Evolutionary conservation across 345 rosid species (phyloP).

Genomic region (Acer negundo): DNA sequence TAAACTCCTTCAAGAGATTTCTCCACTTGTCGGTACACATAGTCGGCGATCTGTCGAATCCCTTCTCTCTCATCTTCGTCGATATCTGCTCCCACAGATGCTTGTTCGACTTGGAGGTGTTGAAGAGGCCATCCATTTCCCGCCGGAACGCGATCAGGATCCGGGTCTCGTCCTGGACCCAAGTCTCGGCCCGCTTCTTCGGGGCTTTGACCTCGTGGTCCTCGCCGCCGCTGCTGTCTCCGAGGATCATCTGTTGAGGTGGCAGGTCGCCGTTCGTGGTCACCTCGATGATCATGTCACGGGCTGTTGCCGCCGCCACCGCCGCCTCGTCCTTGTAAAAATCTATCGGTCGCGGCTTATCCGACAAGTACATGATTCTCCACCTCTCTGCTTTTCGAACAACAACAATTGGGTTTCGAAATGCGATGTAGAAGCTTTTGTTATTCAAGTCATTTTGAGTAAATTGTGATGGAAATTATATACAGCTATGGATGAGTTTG

Average conservation of each 20-base stretch:
- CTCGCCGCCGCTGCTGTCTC: conserved; percentile 79
- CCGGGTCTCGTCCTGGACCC: conserved; percentile 98
- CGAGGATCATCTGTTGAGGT: conserved; percentile 69
- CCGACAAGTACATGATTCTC: conserved; percentile 70
- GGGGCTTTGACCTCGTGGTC: conserved; percentile 85
- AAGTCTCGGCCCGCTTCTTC: conserved; percentile 97
- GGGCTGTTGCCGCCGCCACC: conserved; percentile 27
- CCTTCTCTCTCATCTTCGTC: conserved; percentile 86
- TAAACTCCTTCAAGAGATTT: conserved; percentile 91
- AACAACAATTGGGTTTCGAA: not conserved
- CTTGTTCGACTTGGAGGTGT: conserved; percentile 95
- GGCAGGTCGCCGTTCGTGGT: conserved; percentile 63
- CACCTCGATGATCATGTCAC: conserved; percentile 87
- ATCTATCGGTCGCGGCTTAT: conserved; percentile 71
- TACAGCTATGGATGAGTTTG: too few relatives aligned
- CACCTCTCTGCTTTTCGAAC: not conserved
- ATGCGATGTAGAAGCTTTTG: too few relatives aligned
- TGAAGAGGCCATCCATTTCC: conserved; percentile 89
- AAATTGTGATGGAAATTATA: too few relatives aligned
- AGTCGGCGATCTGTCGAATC: conserved; percentile 95
- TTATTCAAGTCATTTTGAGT: too few relatives aligned
- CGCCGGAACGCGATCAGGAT: conserved; percentile 71
- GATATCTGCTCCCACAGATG: conserved; percentile 98
- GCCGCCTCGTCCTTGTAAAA: conserved; percentile 69
- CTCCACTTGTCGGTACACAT: conserved; percentile 99